Base-by-base conservation (phyloP, 441 rosid genomes). In the Jatropha multifida region DNA sequence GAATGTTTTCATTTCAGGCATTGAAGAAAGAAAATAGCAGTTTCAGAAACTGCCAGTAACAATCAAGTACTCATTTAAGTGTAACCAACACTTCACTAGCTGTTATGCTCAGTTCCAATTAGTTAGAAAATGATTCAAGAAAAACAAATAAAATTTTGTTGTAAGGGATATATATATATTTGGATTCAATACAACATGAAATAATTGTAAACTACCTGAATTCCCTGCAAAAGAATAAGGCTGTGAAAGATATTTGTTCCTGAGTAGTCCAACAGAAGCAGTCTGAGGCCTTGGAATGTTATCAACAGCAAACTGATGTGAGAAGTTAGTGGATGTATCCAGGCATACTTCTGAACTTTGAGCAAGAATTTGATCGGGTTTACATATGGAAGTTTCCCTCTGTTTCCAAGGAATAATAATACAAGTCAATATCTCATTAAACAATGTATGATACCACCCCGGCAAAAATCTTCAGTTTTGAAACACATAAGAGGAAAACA, bases 151-250 rank as follows among this genome's bases (percentile, higher is more conserved):
- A 44, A 26, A 17, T 42, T 44, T 44, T 44, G 48, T 44, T 7
- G 10, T 11, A 44, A 44, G 48, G 9, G 10, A 44, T 0, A 44
- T 1, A 11, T 11, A 32, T 32, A 32, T 32, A 6, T 44, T 44
- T 6, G 9, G 10, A n/a, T 51, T 15, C 42, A 12, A 38, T 37
- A 74, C 40, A 78, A 44, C 23, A 44, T 17, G 38, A 68, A 7
- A 55, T 64, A 62, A 59, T 69, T 61, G 44, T 56, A 18, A 54
- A 75, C 51, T 80, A 88, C 88, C 90, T 80, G 93, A 78, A 75
- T 81, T 85, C 56, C 86, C 86, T 4, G 79, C 76, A 79, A 84
- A 86, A 71, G 87, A 76, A 84, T 83, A 79, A 65, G 86, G 80
- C 61, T 81, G 70, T 7, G 85, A 41, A 62, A 74, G 73, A 77